phyloP scores from a whole-genome alignment of 352 stramenopile genomes.

The Peronosclerospora sorghi region DNA sequence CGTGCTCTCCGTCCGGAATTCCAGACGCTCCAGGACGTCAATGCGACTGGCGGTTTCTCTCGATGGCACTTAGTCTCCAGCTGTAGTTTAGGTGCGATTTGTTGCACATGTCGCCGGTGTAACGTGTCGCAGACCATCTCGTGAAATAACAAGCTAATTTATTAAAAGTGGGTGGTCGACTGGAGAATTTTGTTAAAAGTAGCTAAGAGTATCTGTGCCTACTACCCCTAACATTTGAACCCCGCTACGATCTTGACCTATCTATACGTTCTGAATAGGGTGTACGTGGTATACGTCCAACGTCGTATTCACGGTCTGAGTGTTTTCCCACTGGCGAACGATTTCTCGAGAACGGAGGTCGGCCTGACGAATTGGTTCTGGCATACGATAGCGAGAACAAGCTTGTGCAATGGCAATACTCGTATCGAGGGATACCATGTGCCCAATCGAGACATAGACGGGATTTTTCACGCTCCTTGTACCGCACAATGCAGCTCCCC shows the following conservation, averaged over 20 bases:
- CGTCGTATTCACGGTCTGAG: constrained; percentile 32
- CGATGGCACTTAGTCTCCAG: constrained; percentile 28
- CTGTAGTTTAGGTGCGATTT: constrained; percentile 12
- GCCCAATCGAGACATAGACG: constrained; percentile 77
- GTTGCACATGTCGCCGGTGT: neutral
- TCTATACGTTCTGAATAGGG: neutral
- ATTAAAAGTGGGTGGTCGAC: constrained; percentile 4
- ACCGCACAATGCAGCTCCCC: constrained; percentile 62
- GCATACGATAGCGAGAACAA: constrained; percentile 61
- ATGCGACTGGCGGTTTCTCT: constrained; percentile 25
- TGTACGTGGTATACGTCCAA: constrained; percentile 32
- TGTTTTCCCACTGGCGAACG: constrained; percentile 54
- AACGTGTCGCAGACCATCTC: neutral
- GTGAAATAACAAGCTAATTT: constrained; percentile 17
- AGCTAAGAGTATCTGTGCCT: no score
- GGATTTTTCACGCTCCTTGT: constrained; percentile 58
- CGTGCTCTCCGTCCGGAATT: constrained; percentile 19
- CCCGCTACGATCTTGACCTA: no score
- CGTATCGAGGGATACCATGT: constrained; percentile 52
- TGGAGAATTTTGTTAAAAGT: neutral
- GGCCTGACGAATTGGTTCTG: constrained; percentile 78
- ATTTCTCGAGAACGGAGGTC: constrained; percentile 71
- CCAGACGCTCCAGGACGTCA: constrained; percentile 1
- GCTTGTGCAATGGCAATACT: constrained; percentile 41
- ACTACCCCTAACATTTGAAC: no score